Conservation (phyloP, 2,329 filamentous ascomycete species). For the Aspergillus brunneoviolaceus region DNA sequence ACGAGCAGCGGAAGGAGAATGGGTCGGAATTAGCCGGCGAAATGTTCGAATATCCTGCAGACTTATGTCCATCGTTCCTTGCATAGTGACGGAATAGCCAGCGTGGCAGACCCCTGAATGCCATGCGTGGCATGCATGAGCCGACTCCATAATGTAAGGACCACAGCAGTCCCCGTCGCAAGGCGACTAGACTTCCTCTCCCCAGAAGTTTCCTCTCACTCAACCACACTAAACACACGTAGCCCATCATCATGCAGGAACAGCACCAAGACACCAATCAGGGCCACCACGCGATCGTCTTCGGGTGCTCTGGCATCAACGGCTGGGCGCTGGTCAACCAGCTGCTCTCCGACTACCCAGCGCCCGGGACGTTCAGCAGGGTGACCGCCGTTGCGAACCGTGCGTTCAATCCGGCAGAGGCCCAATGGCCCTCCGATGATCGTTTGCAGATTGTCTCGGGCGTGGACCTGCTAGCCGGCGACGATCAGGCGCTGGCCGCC, state of each 20-base stretch:
- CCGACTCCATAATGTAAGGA: too few relatives aligned
- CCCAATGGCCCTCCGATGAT: slow-evolving; percentile 39
- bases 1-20: too few relatives aligned
- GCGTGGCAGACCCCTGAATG: too few relatives aligned
- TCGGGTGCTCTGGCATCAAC: slow-evolving; percentile 45
- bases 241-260: not conserved
- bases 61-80: too few relatives aligned
- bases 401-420: slow-evolving; percentile 33
- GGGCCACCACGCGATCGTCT: slow-evolving; percentile 27
- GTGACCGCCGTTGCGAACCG: slow-evolving; percentile 46
- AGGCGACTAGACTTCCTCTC: not conserved
- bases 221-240: not conserved
- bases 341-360: slow-evolving; percentile 39
- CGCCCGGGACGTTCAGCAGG: slow-evolving; percentile 31
- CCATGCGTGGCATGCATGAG: too few relatives aligned
- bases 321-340: slow-evolving; percentile 47
- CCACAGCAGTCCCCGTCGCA: too few relatives aligned
- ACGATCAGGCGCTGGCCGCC: slow-evolving; percentile 13
- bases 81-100: too few relatives aligned
- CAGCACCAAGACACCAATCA: not conserved
- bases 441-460: slow-evolving; percentile 43
- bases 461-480: slow-evolving; percentile 34
- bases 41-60: too few relatives aligned
- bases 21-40: too few relatives aligned
- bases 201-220: not conserved